Base-by-base conservation (phyloP, 768 basidiomycete genomes). In the Mycena amicta region DNA sequence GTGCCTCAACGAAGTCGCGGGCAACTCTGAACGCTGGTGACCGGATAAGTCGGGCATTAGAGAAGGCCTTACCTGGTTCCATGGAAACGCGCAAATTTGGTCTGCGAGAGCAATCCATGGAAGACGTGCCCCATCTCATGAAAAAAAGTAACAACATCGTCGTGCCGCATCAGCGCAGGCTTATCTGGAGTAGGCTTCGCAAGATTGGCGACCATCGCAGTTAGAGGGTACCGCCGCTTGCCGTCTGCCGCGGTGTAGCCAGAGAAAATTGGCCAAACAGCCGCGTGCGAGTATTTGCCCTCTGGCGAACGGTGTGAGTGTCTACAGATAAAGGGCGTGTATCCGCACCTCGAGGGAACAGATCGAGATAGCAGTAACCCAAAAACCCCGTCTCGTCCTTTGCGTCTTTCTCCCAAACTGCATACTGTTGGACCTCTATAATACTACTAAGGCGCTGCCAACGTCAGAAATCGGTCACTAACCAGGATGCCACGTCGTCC, bases 191-290 rank as follows among this genome's bases (percentile, higher is more conserved):
- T 92, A 3, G 90, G 80, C 68, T 95, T 95, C 3, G 93, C 90
- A 11, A 95, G 82, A 70, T 94, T 95, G 37, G 93, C 93, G 5
- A 95, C 93, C 93, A 95, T 95, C 3, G 89, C 88, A 1, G 87
- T 72, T 50, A 92, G 71, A 2, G 92, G 92, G 70, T 92, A 93
- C 68, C 78, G 79, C 28, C 89, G 81, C 51, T 79, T 79, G 41
- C 86, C 87, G 55, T 83, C 73, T 0, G 80, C 58, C 23, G 73
- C 77, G 43, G 82, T 76, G 67, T 86, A 88, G 15, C 93, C 91
- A 0, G 87, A 74, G 4, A 89, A 76, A 27, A 94, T 75, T 5
- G 83, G 78, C 89, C 91, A 95, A 1, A 94, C 92, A 1, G 92
- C 92, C 0, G 93, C 93, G 74, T 95, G 92, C 12, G 88, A 83